Evolutionary conservation across 257 asterid species (phyloP), one percentile per base, ranked within the genome.

Genomic region (Ilex asprella): DNA sequence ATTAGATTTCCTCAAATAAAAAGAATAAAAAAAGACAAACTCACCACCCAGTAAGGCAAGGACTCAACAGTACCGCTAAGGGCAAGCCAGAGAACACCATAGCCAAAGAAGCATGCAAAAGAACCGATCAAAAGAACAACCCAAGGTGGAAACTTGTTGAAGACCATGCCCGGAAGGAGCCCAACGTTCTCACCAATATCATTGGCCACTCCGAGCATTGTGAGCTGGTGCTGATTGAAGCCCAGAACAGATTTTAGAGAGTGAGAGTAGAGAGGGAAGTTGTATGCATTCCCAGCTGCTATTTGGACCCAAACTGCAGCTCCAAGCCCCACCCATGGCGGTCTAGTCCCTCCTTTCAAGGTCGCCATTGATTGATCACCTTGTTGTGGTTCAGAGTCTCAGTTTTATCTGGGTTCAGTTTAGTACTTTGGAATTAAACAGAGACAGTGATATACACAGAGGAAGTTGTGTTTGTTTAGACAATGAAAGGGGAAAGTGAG

Each of bases 311-410:
- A 84, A 12, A 81, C 82, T 5, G 95, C 75, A 32, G 87, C 92
- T 58, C 95, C 92, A 29, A 86, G 79, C 6, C 89, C 89, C 41
- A 86, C 87, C 95, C 95, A 86, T 16, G 95, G 92, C 15, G 89
- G 95, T 63, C 95, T 69, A 3, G 83, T 81, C 8, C 94, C 94
- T 12, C 59, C 72, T 63, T 83, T 86, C 67, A 84, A 51, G 29
- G 56, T 62, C 67, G 32, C 75, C 86, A 83, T 79, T 58, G 27
- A 21, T 21, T 21, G 27, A 21, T 1, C 27, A 21, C 27, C 27
- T 21, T 21, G 27, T 21, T 21, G 27, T 21, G 27, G 27, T 21
- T 21, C 27, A 21, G 27, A 21, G 1, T 21, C 27, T 21, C 27
- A 21, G 27, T 21, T 21, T 21, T 21, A 21, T 21, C 27, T 21